A percentile compares a stretch with the other conserved stretches of the same genome.
Conservation (phyloP, 495 filamentous ascomycete species). For the Physcia stellaris region DNA sequence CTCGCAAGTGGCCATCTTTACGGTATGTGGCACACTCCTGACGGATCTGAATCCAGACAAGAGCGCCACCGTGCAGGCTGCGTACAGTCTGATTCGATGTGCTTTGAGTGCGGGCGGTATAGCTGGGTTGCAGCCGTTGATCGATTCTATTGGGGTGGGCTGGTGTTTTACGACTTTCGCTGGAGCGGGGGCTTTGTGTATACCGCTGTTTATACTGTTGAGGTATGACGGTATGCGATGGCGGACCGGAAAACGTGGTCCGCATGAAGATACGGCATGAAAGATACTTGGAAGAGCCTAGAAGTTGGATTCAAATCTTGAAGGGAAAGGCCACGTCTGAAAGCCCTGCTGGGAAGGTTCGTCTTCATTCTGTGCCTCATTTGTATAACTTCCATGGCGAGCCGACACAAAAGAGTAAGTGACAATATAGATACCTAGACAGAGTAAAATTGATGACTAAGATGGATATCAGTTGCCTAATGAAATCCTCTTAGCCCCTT, state of each 20-base stretch:
- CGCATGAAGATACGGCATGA: background rate
- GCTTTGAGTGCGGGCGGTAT: conserved; percentile 51
- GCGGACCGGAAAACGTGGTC: conserved; percentile 1
- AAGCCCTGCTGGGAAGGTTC: too few relatives aligned
- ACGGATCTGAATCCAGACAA: conserved; percentile 49
- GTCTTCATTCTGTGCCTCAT: too few relatives aligned
- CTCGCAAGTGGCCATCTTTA: conserved; percentile 14
- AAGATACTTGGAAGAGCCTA: too few relatives aligned
- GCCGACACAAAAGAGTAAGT: too few relatives aligned
- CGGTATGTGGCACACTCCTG: conserved; percentile 28
- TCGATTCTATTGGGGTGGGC: conserved; percentile 45
- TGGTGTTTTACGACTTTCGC: conserved; percentile 51
- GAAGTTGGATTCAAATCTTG: too few relatives aligned
- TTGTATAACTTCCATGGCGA: too few relatives aligned
- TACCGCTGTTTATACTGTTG: background rate
- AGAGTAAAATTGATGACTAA: too few relatives aligned
- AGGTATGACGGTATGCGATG: conserved; percentile 1
- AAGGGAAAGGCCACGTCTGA: too few relatives aligned
- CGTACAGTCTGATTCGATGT: conserved; percentile 55
- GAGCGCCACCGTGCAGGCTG: conserved; percentile 52
- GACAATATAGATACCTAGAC: too few relatives aligned
- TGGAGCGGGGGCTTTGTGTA: conserved; percentile 2
- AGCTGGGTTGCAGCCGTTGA: conserved; percentile 49
- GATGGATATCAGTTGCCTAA: too few relatives aligned
- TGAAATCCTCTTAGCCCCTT: too few relatives aligned